Evolutionary conservation across 768 basidiomycete species (phyloP), one percentile per base, ranked within the genome.

Genomic region (Cystoderma amianthinum): DNA sequence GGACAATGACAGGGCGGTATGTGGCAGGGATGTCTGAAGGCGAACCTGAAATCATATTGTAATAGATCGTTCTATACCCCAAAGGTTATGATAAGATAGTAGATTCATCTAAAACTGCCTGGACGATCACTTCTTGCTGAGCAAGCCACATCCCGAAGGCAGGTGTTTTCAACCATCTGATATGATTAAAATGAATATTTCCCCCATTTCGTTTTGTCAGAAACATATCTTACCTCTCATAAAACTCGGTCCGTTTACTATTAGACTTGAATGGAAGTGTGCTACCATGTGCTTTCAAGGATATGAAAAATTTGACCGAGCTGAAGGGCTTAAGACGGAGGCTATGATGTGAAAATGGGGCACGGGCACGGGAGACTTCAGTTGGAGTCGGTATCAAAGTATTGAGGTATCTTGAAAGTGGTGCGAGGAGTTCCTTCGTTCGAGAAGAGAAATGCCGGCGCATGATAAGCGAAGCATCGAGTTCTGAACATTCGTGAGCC

Each of bases 381-480:
- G 67, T 60, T 4, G 79, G 82, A 15, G 79, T 72, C 44, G 89
- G 88, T 58, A 93, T 89, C 36, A 95, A 97, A 78, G 67, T 97
- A 93, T 89, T 36, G 94, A 97, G 80, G 67, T 97, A 97, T 48
- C 94, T 78, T 50, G 94, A 83, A 3, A 98, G 72, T 0, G 95
- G 95, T 2, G 88, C 82, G 16, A 97, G 76, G 46, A 98, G 71
- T 41, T 83, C 83, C 15, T 84, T 86, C 1, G 95, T 91, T 34
- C 94, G 74, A 30, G 85, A 77, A 40, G 80, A 80, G 57, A 98
- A 91, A 55, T 97, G 91, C 35, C 78, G 69, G 17, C 89, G 80
- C 10, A 95, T 67, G 41, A 64, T 72, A 39, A 78, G 74, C 40
- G 74, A 90, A 20, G 76, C 76, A 30, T 74, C 72, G 5, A 81